These are phyloP conservation scores for Ramaria rubella DNA, from an alignment of 768 basidiomycete genomes.

Conservation along the genomic window DNA sequence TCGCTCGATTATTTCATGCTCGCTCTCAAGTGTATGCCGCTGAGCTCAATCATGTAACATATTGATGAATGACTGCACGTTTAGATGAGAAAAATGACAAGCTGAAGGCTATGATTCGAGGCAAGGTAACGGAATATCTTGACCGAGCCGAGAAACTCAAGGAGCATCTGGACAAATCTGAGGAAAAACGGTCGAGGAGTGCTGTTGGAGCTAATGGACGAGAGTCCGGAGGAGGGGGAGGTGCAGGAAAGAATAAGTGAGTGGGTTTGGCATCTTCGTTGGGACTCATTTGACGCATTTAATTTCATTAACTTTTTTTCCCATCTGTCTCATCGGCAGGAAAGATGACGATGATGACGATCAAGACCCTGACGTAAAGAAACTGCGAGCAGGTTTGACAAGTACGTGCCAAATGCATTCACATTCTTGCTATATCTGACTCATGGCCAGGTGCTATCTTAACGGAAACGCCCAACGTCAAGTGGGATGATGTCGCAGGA, in stretches of 20 bases:
- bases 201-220: constrained; percentile 46
- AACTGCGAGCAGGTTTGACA: constrained; percentile 84
- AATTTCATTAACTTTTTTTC: no score
- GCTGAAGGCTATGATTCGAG: constrained; percentile 76
- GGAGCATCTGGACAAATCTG: constrained; percentile 59
- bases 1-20: constrained; percentile 98
- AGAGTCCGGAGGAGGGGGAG: constrained; percentile 30
- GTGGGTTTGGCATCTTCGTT: constrained; percentile 1
- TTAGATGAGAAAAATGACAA: constrained; percentile 93
- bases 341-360: constrained; percentile 56
- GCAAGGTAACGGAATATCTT: constrained; percentile 89
- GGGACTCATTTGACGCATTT: constrained; percentile 6
- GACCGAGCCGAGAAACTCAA: constrained; percentile 88
- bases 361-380: constrained; percentile 90
- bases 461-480: constrained; percentile 89
- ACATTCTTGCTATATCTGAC: neutral
- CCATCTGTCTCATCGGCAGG: constrained; percentile 17
- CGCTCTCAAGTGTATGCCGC: constrained; percentile 75
- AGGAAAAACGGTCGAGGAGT: constrained; percentile 55
- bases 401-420: constrained; percentile 22
- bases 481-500: constrained; percentile 98
- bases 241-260: constrained; percentile 33
- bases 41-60: neutral
- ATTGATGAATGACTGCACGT: neutral
- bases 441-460: constrained; percentile 62